phyloP scores from a whole-genome alignment of 2,329 filamentous ascomycete genomes.

The Neonectria magnoliae region DNA sequence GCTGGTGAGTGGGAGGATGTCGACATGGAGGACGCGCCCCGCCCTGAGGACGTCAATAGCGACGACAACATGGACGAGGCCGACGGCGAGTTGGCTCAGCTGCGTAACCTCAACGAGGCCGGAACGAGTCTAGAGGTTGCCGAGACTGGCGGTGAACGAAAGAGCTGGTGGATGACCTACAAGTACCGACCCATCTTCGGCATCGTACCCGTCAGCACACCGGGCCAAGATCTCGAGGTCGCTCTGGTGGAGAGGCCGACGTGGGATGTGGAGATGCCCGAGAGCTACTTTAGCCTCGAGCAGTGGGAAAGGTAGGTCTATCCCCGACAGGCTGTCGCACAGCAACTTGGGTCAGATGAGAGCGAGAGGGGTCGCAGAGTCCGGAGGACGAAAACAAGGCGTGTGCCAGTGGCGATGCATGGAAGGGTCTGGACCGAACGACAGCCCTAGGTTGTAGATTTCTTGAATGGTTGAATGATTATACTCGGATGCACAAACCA shows the following conservation, averaged over 20 bases:
- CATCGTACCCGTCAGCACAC: constrained; percentile 58
- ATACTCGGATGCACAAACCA: constrained; percentile 18
- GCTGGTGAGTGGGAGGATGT: constrained; percentile 54
- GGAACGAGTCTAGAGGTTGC: constrained; percentile 30
- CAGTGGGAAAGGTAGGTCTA: constrained; percentile 57
- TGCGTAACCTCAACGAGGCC: constrained; percentile 44
- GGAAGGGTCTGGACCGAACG: constrained; percentile 18
- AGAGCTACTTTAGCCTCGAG: constrained; percentile 71
- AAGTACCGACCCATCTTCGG: constrained; percentile 96
- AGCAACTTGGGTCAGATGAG: background rate
- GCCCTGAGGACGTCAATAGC: constrained; percentile 47
- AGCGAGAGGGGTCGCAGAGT: constrained; percentile 1
- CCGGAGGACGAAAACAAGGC: constrained; percentile 13
- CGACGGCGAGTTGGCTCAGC: constrained; percentile 48
- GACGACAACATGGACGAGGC: constrained; percentile 52
- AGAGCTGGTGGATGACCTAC: constrained; percentile 80
- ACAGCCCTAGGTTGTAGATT: constrained; percentile 21
- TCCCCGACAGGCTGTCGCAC: background rate
- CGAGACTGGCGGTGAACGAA: constrained; percentile 42
- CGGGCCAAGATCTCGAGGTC: constrained; percentile 72
- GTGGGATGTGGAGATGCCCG: constrained; percentile 82
- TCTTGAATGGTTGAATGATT: constrained; percentile 29
- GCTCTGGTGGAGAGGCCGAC: constrained; percentile 87
- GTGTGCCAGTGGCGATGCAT: constrained; percentile 15
- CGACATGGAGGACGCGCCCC: constrained; percentile 51